Base-by-base conservation (phyloP, 1,284 basidiomycete genomes). In the Ustilago xerochloae region DNA sequence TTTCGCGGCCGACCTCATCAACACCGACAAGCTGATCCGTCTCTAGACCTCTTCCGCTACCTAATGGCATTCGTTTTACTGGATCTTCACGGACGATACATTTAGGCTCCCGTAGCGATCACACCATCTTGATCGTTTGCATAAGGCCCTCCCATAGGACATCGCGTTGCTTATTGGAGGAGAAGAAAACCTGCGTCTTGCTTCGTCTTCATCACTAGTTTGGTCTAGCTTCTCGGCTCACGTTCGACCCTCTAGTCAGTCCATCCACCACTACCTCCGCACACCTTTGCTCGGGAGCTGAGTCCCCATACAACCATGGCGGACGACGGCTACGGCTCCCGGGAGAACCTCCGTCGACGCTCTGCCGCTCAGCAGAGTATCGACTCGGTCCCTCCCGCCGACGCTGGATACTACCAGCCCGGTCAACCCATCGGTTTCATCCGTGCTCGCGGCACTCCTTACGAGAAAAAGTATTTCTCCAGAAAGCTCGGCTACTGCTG, bases 391-490 rank as follows among this genome's bases (percentile, higher is more conserved):
- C 32, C 57, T 45, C 58, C 65, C 54, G 36, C 49, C 28, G 71
- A 33, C n/a, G 62, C 58, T 55, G 71, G 71, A 43, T 74, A 52
- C 59, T 65, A 69, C 38, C 75, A 74, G 60, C 72, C 78, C n/a
- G 78, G 78, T 43, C 70, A 73, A 60, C 78, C 78, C 38, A 79
- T 79, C 43, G 78, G 78, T 50, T 80, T 69, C 63, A 62, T 81
- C 30, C 64, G 75, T 15, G 82, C 82, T 32, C 77, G 81, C 41
- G 77, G 78, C 32, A 83, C 73, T 13, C 81, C 82, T 5, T 84
- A 83, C 69, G 75, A 80, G 55, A 81, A 82, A 33, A 84, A 84
- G 66, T 72, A 79, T 62, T 66, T 81, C 13, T 79, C 75, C n/a
- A 68, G 77, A 28, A 80, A 80, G 63, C 72, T 83, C 29, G 67